A percentile compares a stretch with the other conserved stretches of the same genome.
phyloP scores from a whole-genome alignment of 331 rosid species.

The Spiraea crenata region DNA sequence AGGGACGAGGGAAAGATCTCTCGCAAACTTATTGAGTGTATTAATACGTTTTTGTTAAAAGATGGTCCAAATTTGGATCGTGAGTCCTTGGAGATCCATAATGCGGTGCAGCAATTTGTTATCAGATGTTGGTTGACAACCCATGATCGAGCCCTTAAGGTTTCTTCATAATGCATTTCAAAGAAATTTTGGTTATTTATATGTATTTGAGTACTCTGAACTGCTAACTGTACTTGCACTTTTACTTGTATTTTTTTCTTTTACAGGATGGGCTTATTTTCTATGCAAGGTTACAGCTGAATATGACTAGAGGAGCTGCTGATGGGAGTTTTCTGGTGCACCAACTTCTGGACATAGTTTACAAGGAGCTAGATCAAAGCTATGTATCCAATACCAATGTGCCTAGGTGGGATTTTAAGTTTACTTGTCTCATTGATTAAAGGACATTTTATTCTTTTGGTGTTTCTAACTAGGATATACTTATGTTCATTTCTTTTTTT shows the following conservation, averaged over 20 bases:
- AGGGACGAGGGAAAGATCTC: constrained; percentile 90
- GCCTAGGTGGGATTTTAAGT: constrained; percentile 52
- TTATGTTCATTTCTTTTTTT: constrained; percentile 2
- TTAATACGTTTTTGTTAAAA: constrained; percentile 73
- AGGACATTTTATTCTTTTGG: constrained; percentile 21
- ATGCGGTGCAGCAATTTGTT: constrained; percentile 69
- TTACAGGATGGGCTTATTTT: constrained; percentile 76
- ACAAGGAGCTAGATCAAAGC: constrained; percentile 90
- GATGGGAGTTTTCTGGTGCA: constrained; percentile 64
- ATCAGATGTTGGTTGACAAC: constrained; percentile 80
- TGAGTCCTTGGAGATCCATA: constrained; percentile 66
- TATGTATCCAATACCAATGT: constrained; percentile 44
- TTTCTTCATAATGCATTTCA: constrained; percentile 28
- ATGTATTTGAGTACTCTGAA: constrained; percentile 20
- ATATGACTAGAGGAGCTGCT: constrained; percentile 57
- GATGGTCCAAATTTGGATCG: constrained; percentile 88
- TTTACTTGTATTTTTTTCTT: constrained; percentile 9
- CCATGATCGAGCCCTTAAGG: constrained; percentile 91
- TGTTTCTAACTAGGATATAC: neutral
- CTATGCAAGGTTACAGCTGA: constrained; percentile 79
- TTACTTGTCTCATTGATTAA: constrained; percentile 5
- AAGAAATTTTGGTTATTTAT: constrained; percentile 13
- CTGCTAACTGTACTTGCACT: neutral
- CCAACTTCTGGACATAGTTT: constrained; percentile 78
- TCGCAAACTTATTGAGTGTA: constrained; percentile 87